Evolutionary conservation across 2,329 filamentous ascomycete species (phyloP).

Genomic region (Stemphylium lycopersici): DNA sequence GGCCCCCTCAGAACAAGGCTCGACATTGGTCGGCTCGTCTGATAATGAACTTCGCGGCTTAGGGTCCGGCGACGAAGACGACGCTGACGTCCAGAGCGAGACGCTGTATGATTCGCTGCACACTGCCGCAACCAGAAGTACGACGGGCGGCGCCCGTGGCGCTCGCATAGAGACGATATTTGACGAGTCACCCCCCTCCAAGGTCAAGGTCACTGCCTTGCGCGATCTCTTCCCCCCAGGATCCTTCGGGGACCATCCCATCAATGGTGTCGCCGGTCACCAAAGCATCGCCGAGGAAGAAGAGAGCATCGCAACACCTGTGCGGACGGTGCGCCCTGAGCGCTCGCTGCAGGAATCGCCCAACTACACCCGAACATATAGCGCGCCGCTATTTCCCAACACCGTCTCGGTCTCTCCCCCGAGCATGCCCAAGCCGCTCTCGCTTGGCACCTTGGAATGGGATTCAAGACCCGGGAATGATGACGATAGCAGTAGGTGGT

Average conservation of each 20-base stretch:
- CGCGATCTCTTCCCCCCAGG: slow-evolving; percentile 57
- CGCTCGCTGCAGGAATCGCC: slow-evolving; percentile 45
- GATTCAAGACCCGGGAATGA: slow-evolving; percentile 48
- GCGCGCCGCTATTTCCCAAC: slow-evolving; percentile 47
- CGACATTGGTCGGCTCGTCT: slow-evolving; percentile 69
- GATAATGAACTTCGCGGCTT: slow-evolving; percentile 71
- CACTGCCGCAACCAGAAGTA: slow-evolving; percentile 71
- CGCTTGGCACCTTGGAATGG: slow-evolving; percentile 50
- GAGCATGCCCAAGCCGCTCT: slow-evolving; percentile 51
- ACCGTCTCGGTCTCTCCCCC: slow-evolving; percentile 55
- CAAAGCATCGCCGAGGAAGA: slow-evolving; percentile 59
- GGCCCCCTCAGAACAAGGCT: slow-evolving; percentile 64
- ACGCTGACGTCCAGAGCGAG: slow-evolving; percentile 79
- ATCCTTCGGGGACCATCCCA: slow-evolving; percentile 49
- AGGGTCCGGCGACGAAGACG: slow-evolving; percentile 74
- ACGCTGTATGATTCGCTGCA: slow-evolving; percentile 78
- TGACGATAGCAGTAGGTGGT: slow-evolving; percentile 51
- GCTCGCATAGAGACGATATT: slow-evolving; percentile 79
- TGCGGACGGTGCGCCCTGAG: slow-evolving; percentile 50
- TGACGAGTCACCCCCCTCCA: slow-evolving; percentile 70
- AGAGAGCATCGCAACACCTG: slow-evolving; percentile 56
- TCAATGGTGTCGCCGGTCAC: slow-evolving; percentile 42
- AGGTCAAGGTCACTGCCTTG: slow-evolving; percentile 53
- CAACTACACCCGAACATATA: slow-evolving; percentile 35
- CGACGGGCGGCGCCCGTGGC: slow-evolving; percentile 67